Conservation (phyloP, 2,329 filamentous ascomycete genomes). For the Coleophoma crateriformis region DNA sequence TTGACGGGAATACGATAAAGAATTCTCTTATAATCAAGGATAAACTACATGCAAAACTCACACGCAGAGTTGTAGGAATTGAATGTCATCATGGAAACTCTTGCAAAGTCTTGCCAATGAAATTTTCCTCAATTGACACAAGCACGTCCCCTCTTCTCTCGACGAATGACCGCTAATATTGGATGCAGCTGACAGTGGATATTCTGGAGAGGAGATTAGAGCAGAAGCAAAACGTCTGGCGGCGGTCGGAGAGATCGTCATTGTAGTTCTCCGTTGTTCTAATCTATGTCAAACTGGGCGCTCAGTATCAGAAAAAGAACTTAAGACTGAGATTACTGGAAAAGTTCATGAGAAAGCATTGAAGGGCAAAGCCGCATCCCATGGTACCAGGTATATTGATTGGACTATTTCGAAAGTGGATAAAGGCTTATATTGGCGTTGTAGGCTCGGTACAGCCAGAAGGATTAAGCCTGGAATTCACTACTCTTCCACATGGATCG, state of each 20-base stretch:
- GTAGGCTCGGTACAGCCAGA: neutral
- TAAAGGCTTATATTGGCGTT: neutral
- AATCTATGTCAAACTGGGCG: neutral
- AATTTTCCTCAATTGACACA: neutral
- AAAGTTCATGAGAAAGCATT: conserved; percentile 13
- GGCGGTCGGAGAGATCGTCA: neutral
- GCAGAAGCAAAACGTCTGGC: neutral
- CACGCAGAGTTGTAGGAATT: neutral
- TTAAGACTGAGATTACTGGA: neutral
- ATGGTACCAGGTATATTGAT: conserved; percentile 11
- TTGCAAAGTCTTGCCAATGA: neutral
- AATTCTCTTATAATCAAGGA: neutral
- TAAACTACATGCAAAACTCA: neutral
- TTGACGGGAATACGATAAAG: neutral
- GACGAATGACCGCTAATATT: neutral
- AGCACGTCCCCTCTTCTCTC: neutral
- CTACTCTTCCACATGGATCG: neutral
- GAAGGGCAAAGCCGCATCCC: conserved; percentile 11
- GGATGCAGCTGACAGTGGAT: conserved; percentile 5
- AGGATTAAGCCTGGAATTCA: neutral
- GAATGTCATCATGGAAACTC: conserved; percentile 2
- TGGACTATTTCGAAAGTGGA: neutral
- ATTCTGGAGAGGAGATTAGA: neutral
- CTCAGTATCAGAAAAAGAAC: neutral
- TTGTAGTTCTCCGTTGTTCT: neutral